A percentile compares a stretch with the other conserved stretches of the same genome.
These are phyloP conservation scores for Colletotrichum spinosum DNA, from an alignment of 2,329 filamentous ascomycete genomes.

Conservation along the genomic window DNA sequence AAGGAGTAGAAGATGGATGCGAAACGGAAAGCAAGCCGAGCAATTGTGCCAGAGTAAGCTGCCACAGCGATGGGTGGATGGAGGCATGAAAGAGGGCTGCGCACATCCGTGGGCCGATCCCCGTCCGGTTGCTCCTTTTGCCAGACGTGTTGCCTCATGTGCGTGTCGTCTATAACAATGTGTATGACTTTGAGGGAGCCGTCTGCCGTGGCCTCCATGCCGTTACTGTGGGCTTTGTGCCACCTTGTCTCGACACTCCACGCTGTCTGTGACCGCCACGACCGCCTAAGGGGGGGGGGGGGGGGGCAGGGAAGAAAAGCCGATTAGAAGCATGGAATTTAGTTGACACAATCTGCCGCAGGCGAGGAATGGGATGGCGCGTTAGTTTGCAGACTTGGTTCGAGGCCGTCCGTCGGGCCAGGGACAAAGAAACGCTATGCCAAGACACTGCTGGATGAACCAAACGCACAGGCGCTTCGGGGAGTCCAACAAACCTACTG, in stretches of 20 bases:
- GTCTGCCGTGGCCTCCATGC: conserved; percentile 1
- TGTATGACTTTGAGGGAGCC: conserved; percentile 12
- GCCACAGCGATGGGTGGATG: conserved; percentile 28
- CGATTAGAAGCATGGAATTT: conserved; percentile 17
- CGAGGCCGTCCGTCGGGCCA: conserved; percentile 14
- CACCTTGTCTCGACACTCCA: conserved; percentile 14
- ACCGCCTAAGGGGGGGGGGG: background rate
- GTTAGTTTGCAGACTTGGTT: conserved; percentile 8
- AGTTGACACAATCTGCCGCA: conserved; percentile 14
- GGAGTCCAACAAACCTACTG: background rate
- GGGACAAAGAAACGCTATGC: conserved; percentile 22
- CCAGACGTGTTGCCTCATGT: conserved; percentile 19
- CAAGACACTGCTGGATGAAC: conserved; percentile 10
- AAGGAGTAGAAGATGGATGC: conserved; percentile 7
- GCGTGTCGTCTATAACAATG: conserved; percentile 17
- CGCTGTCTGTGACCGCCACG: conserved; percentile 11
- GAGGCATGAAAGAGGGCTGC: conserved; percentile 32
- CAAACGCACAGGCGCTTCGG: conserved; percentile 12
- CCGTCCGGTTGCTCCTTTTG: conserved; percentile 30
- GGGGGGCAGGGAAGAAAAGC: conserved; percentile 10
- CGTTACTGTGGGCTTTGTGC: conserved; percentile 4
- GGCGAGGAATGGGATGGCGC: conserved; percentile 14
- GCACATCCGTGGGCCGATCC: conserved; percentile 7
- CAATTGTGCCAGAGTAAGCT: conserved; percentile 14
- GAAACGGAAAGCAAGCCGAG: conserved; percentile 16